A percentile compares a stretch with the other conserved stretches of the same genome.
phyloP scores from a whole-genome alignment of 169 alveolate species.

The Plasmodium blacklocki region DNA sequence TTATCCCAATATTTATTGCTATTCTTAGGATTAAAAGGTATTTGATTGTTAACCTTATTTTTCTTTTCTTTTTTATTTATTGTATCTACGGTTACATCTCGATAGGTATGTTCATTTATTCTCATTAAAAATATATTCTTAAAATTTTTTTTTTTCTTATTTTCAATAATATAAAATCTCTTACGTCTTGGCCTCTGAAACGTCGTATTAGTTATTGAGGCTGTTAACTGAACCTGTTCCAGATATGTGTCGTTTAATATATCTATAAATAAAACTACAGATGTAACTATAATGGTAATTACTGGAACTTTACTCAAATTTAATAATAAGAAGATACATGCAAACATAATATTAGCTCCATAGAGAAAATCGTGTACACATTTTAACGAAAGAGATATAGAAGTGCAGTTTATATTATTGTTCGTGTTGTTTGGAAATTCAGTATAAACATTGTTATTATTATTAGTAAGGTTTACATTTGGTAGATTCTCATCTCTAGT shows the following conservation, averaged over 20 bases:
- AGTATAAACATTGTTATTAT: background rate
- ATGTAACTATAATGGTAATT: conserved; percentile 38
- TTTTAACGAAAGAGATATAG: conserved; percentile 5
- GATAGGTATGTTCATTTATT: conserved; percentile 63
- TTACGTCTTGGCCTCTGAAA: conserved; percentile 13
- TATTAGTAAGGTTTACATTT: too few relatives aligned
- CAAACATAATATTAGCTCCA: conserved; percentile 38
- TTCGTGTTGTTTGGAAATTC: background rate
- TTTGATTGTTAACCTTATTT: background rate
- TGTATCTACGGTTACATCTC: conserved; percentile 13
- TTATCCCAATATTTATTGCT: background rate
- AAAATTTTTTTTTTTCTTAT: conserved; percentile 46
- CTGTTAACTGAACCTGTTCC: conserved; percentile 35
- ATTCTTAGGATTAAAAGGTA: background rate
- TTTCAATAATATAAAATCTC: conserved; percentile 57
- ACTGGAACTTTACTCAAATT: conserved; percentile 48
- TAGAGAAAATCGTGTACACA: conserved; percentile 38
- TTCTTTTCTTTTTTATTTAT: background rate
- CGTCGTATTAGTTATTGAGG: background rate
- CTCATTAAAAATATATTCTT: conserved; percentile 29
- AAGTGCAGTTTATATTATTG: conserved; percentile 4
- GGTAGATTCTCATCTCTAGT: background rate
- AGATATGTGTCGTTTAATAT: conserved; percentile 67
- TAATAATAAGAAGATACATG: conserved; percentile 43
- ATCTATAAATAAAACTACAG: conserved; percentile 47